These are phyloP conservation scores for Pythium oligandrum DNA, from an alignment of 352 stramenopile species.

Conservation along the genomic window DNA sequence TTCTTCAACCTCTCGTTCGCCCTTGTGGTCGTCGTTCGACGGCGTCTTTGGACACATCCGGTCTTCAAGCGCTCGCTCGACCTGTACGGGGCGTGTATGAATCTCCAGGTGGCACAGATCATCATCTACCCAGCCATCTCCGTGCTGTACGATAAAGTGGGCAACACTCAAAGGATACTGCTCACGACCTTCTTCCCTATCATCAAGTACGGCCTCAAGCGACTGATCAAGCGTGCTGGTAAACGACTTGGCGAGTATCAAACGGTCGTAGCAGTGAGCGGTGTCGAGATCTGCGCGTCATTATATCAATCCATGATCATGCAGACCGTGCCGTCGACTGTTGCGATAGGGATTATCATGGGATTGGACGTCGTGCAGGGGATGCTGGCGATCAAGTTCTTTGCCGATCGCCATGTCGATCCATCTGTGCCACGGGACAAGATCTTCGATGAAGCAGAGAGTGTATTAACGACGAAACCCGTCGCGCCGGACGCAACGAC, in stretches of 20 bases:
- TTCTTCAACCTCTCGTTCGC: background rate
- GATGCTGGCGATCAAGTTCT: background rate
- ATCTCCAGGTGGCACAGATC: background rate
- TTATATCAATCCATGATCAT: constrained; percentile 6
- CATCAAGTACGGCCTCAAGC: constrained; percentile 1
- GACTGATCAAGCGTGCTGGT: background rate
- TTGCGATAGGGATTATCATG: constrained; percentile 1
- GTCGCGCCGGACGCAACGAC: too few species aligned
- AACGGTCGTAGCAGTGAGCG: background rate
- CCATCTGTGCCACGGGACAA: background rate
- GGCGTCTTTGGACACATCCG: background rate
- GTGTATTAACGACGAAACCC: too few species aligned
- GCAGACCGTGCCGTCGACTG: background rate
- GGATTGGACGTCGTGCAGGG: background rate
- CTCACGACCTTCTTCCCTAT: background rate
- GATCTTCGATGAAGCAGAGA: background rate
- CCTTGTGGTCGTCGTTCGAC: background rate
- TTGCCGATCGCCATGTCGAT: background rate
- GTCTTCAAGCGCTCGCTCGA: background rate
- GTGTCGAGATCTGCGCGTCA: constrained; percentile 2
- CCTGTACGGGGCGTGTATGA: background rate
- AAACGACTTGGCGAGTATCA: background rate
- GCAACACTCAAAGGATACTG: background rate
- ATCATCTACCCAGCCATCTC: constrained; percentile 1
- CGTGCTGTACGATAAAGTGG: background rate